These are phyloP conservation scores for Suillus brevipes DNA, from an alignment of 768 basidiomycete species.

Conservation along the genomic window DNA sequence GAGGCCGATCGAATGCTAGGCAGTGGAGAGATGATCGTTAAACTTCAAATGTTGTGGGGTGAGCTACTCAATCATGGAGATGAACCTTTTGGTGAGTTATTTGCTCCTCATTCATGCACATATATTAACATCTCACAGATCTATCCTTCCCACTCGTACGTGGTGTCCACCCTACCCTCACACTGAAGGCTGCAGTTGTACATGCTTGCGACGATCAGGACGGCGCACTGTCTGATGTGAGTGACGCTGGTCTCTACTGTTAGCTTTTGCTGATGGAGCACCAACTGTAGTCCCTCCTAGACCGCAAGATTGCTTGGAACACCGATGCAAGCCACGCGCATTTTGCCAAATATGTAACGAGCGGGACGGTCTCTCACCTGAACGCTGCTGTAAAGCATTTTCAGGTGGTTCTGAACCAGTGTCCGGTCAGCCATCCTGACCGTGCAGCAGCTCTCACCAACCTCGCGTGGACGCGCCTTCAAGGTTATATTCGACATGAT, in stretches of 20 bases:
- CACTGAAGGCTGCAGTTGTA: not conserved
- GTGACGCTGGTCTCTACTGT: not conserved
- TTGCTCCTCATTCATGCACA: not conserved
- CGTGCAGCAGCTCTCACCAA: not conserved
- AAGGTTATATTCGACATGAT: not conserved
- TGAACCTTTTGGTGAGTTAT: not conserved
- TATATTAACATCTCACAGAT: not conserved
- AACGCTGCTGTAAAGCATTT: not conserved
- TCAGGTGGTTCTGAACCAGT: not conserved
- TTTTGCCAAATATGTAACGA: not conserved
- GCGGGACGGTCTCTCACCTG: not conserved
- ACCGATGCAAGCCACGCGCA: not conserved
- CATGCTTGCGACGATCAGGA: not conserved
- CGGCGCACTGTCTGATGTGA: not conserved
- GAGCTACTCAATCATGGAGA: not conserved
- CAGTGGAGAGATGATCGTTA: not conserved
- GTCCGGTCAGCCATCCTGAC: not conserved
- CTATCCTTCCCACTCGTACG: not conserved
- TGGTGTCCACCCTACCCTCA: not conserved
- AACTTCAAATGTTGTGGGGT: not conserved
- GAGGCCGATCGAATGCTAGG: not conserved
- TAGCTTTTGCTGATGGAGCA: not conserved
- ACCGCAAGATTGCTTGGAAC: not conserved
- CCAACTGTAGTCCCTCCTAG: not conserved
- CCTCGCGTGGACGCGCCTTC: not conserved